Evolutionary conservation across 345 rosid genomes (phyloP).

Genomic region (Moricandia moricandioides): DNA sequence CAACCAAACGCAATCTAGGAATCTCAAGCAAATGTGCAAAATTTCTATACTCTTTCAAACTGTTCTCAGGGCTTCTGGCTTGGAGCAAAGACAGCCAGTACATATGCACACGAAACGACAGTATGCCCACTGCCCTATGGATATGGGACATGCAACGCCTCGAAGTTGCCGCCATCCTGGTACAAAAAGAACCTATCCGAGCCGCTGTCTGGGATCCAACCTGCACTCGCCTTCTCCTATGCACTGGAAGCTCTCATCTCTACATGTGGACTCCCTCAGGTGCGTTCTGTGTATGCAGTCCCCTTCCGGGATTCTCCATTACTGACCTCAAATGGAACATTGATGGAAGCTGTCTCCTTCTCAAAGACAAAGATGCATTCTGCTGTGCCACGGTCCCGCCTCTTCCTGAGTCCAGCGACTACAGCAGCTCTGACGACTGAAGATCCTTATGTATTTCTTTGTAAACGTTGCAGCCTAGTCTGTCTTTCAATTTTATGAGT

Average conservation of each 20-base stretch:
- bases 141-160: slow-evolving; percentile 84
- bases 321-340: slow-evolving; percentile 86
- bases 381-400: slow-evolving; percentile 80
- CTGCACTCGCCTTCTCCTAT: slow-evolving; percentile 71
- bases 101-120: slow-evolving; percentile 81
- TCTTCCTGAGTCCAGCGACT: slow-evolving; percentile 76
- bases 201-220: slow-evolving; percentile 92
- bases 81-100: slow-evolving; percentile 95
- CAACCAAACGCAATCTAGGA: neutral
- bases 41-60: neutral
- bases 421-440: slow-evolving; percentile 89
- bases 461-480: slow-evolving; percentile 17
- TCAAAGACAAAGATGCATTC: slow-evolving; percentile 87
- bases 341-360: slow-evolving; percentile 87
- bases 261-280: slow-evolving; percentile 97
- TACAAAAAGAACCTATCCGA: slow-evolving; percentile 86
- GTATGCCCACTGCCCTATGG: slow-evolving; percentile 91
- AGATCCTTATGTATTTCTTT: slow-evolving; percentile 8
- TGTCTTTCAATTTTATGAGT: slow-evolving; percentile 6
- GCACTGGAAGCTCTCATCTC: slow-evolving; percentile 87
- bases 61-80: slow-evolving; percentile 68
- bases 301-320: slow-evolving; percentile 63
- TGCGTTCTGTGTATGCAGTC: slow-evolving; percentile 82
- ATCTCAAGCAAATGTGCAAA: neutral
- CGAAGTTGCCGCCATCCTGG: slow-evolving; percentile 85